Conservation (phyloP, 2,329 filamentous ascomycete genomes). For the Canariomyces notabilis region DNA sequence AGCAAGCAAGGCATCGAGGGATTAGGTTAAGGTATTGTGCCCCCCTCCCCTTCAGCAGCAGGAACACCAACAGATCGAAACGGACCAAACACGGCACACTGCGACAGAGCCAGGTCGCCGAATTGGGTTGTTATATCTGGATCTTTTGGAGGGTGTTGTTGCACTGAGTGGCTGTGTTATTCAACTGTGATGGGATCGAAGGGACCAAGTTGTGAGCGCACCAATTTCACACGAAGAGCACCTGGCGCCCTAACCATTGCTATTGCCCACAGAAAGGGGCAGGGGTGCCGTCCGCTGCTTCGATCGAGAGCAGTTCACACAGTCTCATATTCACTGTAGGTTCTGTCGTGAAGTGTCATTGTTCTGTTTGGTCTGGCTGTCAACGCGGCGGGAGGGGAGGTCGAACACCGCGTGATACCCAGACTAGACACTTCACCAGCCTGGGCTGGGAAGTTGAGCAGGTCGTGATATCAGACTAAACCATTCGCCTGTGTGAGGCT, state of each 20-base stretch:
- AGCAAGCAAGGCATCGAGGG: background rate
- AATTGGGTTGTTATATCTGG: background rate
- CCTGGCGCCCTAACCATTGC: background rate
- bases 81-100: background rate
- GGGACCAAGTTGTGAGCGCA: background rate
- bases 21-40: background rate
- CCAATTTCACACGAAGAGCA: background rate
- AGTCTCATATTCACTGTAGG: slow-evolving; percentile 8
- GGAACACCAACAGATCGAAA: background rate
- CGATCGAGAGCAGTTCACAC: slow-evolving; percentile 3
- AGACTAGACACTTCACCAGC: too few species aligned
- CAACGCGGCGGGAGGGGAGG: too few species aligned
- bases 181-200: background rate
- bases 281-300: background rate
- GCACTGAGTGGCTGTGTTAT: background rate
- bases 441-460: too few species aligned
- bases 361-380: too few species aligned
- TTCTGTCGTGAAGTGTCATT: too few species aligned
- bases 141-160: background rate
- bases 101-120: background rate
- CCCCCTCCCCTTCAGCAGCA: background rate
- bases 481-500: too few species aligned
- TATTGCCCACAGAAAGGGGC: background rate
- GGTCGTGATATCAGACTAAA: too few species aligned
- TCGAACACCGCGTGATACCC: too few species aligned